phyloP scores from a whole-genome alignment of 129 eudicot genomes.

The Pulicaria dysenterica region DNA sequence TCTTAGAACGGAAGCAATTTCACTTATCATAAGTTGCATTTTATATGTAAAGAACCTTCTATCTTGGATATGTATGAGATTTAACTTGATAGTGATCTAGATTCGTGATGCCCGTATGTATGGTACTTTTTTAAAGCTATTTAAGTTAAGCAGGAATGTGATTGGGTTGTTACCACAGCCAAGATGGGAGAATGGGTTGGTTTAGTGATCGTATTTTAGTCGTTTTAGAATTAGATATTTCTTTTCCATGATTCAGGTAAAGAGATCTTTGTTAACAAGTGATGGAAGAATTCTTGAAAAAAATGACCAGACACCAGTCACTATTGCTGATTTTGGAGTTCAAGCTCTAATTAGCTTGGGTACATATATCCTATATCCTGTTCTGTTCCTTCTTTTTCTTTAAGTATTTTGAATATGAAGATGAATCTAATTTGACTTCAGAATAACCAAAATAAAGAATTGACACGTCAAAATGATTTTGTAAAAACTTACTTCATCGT shows the following conservation, averaged over 20 bases:
- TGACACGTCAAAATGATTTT: background rate
- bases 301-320: constrained; percentile 82
- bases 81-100: background rate
- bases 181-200: too few relatives aligned
- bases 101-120: background rate
- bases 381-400: background rate
- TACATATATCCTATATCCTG: constrained; percentile 29
- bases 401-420: background rate
- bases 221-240: constrained; percentile 1
- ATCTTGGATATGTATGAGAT: constrained; percentile 5
- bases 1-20: background rate
- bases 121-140: background rate
- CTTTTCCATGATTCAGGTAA: constrained; percentile 55
- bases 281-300: constrained; percentile 74
- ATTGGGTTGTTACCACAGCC: too few relatives aligned
- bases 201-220: background rate
- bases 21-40: background rate
- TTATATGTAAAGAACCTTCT: background rate
- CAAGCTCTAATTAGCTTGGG: constrained; percentile 93
- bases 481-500: constrained; percentile 1
- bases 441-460: background rate
- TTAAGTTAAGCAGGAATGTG: too few relatives aligned
- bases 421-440: background rate
- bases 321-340: constrained; percentile 92
- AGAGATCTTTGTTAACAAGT: constrained; percentile 60